Evolutionary conservation across 2,329 filamentous ascomycete species (phyloP), one percentile per base, ranked within the genome.

Genomic region (Periconia sp.): DNA sequence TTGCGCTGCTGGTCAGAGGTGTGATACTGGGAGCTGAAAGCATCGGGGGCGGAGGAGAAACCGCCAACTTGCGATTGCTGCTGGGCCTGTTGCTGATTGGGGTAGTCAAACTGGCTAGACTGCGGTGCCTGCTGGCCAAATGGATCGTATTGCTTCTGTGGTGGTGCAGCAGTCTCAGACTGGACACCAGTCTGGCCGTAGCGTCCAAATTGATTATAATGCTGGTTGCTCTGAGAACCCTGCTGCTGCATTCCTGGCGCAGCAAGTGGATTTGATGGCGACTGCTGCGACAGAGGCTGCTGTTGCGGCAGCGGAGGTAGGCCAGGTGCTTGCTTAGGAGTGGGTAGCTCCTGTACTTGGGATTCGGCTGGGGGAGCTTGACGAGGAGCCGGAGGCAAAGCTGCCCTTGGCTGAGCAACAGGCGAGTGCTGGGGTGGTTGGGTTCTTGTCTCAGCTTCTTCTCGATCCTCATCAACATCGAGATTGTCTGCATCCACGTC

Each of bases 351-450:
- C 34, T 69, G 70, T 26, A 61, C 53, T 33, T 65, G 60, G 17
- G 69, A 38, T 46, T 78, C 73, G 16, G 72, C 66, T 17, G 68
- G 66, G 17, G 67, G 54, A 21, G 67, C 62, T 55, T 77, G 74
- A 26, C 75, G 73, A 31, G 75, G 74, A 15, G 81, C 84, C 25
- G 92, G 92, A 54, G 94, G 92, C 18, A 97, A 80, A 10, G 92
- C 88, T 50, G 94, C 87, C 59, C 92, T 85, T 50, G 94, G 92
- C 55, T 89, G 85, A 40, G 89, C 81, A 50, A 92, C 84, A 24
- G 94, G 94, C 13, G 94, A 96, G 66, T 96, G 92, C 56, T 92
- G 89, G 19, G 92, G 92, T 50, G 92, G 91, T 66, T 96, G 92
- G 54, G 89, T 86, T 63, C 92, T 86, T 42, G 94, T 97, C 78